Evolutionary conservation across 768 basidiomycete genomes (phyloP).

Genomic region (Rhodotorula toruloides): DNA sequence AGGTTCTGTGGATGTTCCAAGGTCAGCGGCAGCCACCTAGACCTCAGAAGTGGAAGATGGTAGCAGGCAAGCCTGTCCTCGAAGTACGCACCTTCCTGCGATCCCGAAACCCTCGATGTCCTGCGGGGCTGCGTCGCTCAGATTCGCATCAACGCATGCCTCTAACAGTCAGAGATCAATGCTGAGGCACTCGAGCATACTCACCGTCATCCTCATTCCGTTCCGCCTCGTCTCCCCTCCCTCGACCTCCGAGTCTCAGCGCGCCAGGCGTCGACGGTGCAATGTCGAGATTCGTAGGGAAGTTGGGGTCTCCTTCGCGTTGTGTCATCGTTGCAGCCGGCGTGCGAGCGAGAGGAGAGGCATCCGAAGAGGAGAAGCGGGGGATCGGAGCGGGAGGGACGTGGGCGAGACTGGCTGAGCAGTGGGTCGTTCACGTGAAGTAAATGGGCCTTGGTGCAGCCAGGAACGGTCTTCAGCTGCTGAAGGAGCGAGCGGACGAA

Average conservation of each 20-base stretch:
- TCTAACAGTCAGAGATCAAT: too few species aligned
- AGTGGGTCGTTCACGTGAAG: too few species aligned
- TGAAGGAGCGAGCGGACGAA: too few species aligned
- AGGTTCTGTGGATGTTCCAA: constrained; percentile 18
- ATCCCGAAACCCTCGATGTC: constrained; percentile 33
- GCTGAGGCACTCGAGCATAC: too few species aligned
- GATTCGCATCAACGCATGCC: background rate
- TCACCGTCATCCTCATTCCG: background rate
- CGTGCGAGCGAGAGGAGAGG: background rate
- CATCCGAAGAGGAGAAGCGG: too few species aligned
- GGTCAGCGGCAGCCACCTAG: accelerated
- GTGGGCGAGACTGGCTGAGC: too few species aligned
- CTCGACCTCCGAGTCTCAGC: background rate
- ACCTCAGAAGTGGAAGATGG: too few species aligned
- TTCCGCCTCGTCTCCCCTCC: accelerated
- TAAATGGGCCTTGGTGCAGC: too few species aligned
- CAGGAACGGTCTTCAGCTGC: too few species aligned
- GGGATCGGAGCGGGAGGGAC: too few species aligned
- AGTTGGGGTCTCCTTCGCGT: constrained; percentile 21
- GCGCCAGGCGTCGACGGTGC: background rate
- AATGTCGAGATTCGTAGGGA: constrained; percentile 9
- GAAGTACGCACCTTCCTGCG: constrained; percentile 19
- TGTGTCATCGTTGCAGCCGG: too few species aligned
- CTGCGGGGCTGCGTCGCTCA: constrained; percentile 12
- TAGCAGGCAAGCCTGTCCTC: too few species aligned